Evolutionary conservation across 2,329 filamentous ascomycete species (phyloP).

Genomic region (Monosporascus sp.): DNA sequence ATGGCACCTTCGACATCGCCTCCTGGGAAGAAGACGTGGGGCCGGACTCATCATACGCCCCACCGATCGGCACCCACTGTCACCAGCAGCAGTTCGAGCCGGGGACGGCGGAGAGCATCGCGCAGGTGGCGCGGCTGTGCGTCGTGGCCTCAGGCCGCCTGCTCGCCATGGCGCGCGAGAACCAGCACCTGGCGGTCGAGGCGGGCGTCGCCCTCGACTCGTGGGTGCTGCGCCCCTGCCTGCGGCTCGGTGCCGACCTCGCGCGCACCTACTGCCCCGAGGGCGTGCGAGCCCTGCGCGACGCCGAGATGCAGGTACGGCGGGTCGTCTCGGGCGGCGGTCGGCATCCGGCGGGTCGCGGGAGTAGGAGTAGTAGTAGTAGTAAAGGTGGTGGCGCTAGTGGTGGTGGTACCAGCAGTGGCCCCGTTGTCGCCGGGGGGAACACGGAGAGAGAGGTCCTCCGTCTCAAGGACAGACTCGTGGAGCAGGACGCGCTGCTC

Average conservation of each 20-base stretch:
- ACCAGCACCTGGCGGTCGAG: conserved; percentile 8
- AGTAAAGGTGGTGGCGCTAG: background rate
- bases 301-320: conserved; percentile 9
- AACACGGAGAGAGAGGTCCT: conserved; percentile 3
- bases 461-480: conserved; percentile 11
- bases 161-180: conserved; percentile 10
- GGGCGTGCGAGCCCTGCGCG: conserved; percentile 2
- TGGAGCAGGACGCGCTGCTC: conserved; percentile 14
- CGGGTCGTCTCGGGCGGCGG: background rate
- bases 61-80: background rate
- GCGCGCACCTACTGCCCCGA: conserved; percentile 8
- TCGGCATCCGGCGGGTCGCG: background rate
- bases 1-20: background rate
- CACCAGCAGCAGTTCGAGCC: background rate
- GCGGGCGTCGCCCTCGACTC: conserved; percentile 5
- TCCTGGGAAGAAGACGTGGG: background rate
- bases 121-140: conserved; percentile 5
- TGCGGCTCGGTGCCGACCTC: conserved; percentile 3
- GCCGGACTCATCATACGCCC: background rate
- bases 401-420: background rate
- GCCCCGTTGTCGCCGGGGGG: background rate
- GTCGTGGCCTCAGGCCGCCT: conserved; percentile 9
- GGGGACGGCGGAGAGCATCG: background rate
- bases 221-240: conserved; percentile 10
- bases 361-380: background rate